phyloP scores from a whole-genome alignment of 192 early-diverging fungal species.

The Spizellomyces punctatus region DNA sequence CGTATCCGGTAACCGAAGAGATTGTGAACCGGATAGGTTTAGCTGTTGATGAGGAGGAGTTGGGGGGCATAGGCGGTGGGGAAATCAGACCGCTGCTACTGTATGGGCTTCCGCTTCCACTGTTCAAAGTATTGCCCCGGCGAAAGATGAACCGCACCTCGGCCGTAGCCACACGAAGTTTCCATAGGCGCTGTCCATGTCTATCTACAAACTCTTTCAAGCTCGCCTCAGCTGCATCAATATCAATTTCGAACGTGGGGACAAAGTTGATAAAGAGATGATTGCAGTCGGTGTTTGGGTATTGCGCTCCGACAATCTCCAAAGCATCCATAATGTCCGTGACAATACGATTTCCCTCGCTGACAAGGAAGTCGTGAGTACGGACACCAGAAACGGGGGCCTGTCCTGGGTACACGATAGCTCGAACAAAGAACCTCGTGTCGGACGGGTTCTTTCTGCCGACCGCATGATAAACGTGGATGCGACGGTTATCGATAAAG shows the following conservation, averaged over 20 bases:
- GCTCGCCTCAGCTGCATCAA: slow-evolving; percentile 78
- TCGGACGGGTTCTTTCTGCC: slow-evolving; percentile 94
- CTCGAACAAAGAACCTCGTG: slow-evolving; percentile 96
- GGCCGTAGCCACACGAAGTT: slow-evolving; percentile 90
- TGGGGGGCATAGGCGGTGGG: slow-evolving; percentile 26
- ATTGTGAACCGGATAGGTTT: slow-evolving; percentile 85
- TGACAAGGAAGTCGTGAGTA: slow-evolving; percentile 92
- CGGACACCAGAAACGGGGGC: slow-evolving; percentile 67
- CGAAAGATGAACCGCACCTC: slow-evolving; percentile 88
- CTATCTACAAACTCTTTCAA: slow-evolving; percentile 89
- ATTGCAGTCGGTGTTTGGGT: slow-evolving; percentile 98
- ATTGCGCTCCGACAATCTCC: slow-evolving; percentile 86
- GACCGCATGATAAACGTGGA: slow-evolving; percentile 95
- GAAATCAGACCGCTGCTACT: slow-evolving; percentile 29
- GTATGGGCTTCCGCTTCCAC: not conserved
- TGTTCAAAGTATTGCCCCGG: too few species aligned
- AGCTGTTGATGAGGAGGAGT: slow-evolving; percentile 15
- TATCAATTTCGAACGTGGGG: slow-evolving; percentile 90
- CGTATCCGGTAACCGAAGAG: slow-evolving; percentile 88
- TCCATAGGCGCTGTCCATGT: slow-evolving; percentile 93
- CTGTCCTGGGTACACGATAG: slow-evolving; percentile 89
- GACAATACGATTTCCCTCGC: slow-evolving; percentile 90
- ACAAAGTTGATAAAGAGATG: slow-evolving; percentile 99
- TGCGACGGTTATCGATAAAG: slow-evolving; percentile 90
- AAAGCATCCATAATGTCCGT: slow-evolving; percentile 94